Evolutionary conservation across 2,329 filamentous ascomycete species (phyloP), one percentile per base, ranked within the genome.

Genomic region (Colletotrichum tropicicola): DNA sequence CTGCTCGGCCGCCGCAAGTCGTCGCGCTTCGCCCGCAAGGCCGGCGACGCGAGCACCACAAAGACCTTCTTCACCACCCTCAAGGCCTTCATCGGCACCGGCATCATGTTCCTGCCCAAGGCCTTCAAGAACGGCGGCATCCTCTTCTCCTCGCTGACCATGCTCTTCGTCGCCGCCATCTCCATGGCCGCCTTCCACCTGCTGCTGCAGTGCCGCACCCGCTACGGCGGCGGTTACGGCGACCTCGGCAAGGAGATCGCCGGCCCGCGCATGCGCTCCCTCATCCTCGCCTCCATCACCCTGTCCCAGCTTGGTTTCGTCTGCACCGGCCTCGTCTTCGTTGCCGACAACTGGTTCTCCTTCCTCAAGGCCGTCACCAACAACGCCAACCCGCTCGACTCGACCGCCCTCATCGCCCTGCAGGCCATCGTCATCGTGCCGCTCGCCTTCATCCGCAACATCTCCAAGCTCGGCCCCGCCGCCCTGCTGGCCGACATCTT

Each of bases 61-160:
- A 91, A 92, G 78, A 90, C 91, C 0, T 94, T 94, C 77, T 93
- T 93, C 75, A 94, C 91, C 0, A 81, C 93, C 9, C 80, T 94
- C 54, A 94, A 94, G 75, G 91, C 91, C 1, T 94, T 94, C 71
- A 86, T 94, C 53, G 91, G 91, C 49, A 94, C 91, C 0, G 91
- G 91, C 66, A 93, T 94, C 74, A 92, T 94, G 88, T 94, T 94
- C 72, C 75, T 94, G 45, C 91, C 91, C 48, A 93, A 92, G 73
- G 91, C 91, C 0, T 94, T 93, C 78, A 87, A 88, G 72, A 94
- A 94, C 68, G 91, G 91, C 35, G 91, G 91, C 23, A 89, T 94
- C 54, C 79, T 93, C 10, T 94, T 94, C 73, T 93, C 91, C 0
- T 89, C 88, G 0, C 77, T 92, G 52, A 89, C 89, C 0, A 84